Conservation (phyloP, 306 rosid species). For the Cyclanthera cordifolia region DNA sequence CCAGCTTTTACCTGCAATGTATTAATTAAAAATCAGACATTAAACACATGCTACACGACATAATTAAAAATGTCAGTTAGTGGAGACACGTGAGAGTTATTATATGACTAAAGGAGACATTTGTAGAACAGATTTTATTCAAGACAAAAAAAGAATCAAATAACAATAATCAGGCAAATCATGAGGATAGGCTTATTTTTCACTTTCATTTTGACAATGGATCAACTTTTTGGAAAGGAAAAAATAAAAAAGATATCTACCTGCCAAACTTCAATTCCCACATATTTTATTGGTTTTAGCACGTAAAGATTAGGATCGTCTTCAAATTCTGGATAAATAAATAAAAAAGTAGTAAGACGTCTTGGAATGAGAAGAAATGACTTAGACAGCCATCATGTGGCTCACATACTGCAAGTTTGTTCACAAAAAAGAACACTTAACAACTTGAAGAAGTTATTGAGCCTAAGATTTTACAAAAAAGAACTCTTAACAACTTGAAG, state of each 20-base stretch:
- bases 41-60: background rate
- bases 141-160: background rate
- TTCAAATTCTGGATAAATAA: conserved; percentile 61
- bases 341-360: background rate
- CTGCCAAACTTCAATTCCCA: conserved; percentile 99
- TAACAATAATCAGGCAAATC: background rate
- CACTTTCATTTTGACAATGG: background rate
- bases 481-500: conserved; percentile 2
- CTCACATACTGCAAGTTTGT: background rate
- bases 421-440: background rate
- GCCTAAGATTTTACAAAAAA: no score
- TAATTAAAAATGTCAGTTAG: conserved; percentile 12
- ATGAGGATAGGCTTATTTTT: background rate
- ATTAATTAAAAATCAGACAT: conserved; percentile 12
- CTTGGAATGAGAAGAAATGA: background rate
- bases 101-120: background rate
- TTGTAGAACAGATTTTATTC: no score
- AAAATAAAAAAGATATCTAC: conserved; percentile 21
- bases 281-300: conserved; percentile 77
- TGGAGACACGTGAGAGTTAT: background rate
- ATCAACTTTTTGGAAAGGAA: background rate
- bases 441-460: no score
- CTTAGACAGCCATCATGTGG: background rate
- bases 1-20: conserved; percentile 82
- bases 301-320: conserved; percentile 85